Percentiles rank a stretch among this genome's conserved stretches.
These are phyloP conservation scores for Xylariales sp. DNA, from an alignment of 2,329 filamentous ascomycete species.

Conservation along the genomic window DNA sequence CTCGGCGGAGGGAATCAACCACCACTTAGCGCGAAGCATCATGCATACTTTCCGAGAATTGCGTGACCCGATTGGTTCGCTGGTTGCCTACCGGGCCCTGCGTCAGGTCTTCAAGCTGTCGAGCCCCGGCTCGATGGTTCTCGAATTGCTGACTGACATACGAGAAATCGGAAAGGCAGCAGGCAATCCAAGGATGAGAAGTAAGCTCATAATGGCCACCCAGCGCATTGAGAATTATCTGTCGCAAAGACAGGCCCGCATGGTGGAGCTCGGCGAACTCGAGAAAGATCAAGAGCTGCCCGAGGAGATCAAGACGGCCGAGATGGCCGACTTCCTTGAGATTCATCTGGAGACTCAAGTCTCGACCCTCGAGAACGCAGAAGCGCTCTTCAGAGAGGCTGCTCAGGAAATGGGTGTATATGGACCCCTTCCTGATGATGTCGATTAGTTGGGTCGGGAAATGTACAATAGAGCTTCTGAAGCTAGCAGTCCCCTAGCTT, in stretches of 20 bases:
- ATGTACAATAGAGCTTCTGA: too few species aligned
- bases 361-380: slow-evolving; percentile 14
- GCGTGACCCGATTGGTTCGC: slow-evolving; percentile 38
- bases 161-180: slow-evolving; percentile 35
- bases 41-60: slow-evolving; percentile 47
- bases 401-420: slow-evolving; percentile 41
- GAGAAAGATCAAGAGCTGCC: slow-evolving; percentile 27
- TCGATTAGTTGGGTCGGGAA: neutral
- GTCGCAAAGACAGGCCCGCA: slow-evolving; percentile 19
- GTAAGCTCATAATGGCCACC: slow-evolving; percentile 37
- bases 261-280: slow-evolving; percentile 25
- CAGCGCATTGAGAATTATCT: slow-evolving; percentile 37
- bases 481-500: too few species aligned
- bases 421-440: neutral
- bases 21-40: slow-evolving; percentile 43
- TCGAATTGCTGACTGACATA: slow-evolving; percentile 42
- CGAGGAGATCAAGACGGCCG: slow-evolving; percentile 29
- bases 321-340: slow-evolving; percentile 39
- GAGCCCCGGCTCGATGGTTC: slow-evolving; percentile 39
- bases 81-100: slow-evolving; percentile 41
- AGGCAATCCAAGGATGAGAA: slow-evolving; percentile 35
- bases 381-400: slow-evolving; percentile 25
- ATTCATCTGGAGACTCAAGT: slow-evolving; percentile 28
- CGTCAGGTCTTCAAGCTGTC: slow-evolving; percentile 38
- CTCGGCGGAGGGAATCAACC: slow-evolving; percentile 36